Percentiles rank a stretch among this genome's conserved stretches.
Conservation (phyloP, 2,329 filamentous ascomycete genomes). For the Zasmidium angulare region DNA sequence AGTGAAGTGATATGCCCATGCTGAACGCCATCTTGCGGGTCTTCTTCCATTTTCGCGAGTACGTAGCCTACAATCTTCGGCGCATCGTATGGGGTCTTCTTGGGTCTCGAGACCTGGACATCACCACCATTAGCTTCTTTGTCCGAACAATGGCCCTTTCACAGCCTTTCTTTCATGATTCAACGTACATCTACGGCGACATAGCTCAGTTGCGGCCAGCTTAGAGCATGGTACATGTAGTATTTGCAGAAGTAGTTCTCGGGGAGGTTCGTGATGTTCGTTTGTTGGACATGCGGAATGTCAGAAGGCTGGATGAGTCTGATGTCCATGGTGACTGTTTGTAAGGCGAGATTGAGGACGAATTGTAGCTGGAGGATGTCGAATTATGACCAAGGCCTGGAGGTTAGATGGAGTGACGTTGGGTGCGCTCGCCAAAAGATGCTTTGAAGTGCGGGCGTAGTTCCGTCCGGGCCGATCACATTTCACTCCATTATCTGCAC, state of each 20-base stretch:
- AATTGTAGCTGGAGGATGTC: neutral
- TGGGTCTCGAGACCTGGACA: slow-evolving; percentile 66
- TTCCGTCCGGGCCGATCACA: neutral
- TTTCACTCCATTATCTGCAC: neutral
- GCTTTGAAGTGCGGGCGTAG: neutral
- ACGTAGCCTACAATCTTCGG: slow-evolving; percentile 99
- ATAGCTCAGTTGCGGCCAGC: slow-evolving; percentile 95
- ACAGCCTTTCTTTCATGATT: neutral
- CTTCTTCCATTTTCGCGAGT: slow-evolving; percentile 99
- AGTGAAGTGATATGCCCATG: slow-evolving; percentile 96
- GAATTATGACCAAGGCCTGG: neutral
- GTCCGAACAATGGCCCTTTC: neutral
- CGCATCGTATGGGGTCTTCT: slow-evolving; percentile 77
- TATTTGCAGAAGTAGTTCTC: slow-evolving; percentile 99
- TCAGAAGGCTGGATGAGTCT: slow-evolving; percentile 79
- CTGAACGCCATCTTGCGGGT: slow-evolving; percentile 82
- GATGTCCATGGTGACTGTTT: slow-evolving; percentile 70
- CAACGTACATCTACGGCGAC: slow-evolving; percentile 77
- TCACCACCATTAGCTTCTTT: neutral
- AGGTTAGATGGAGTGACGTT: neutral
- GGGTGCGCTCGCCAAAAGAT: neutral
- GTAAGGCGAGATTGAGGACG: too few species aligned
- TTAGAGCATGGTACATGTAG: slow-evolving; percentile 98
- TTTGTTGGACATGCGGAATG: slow-evolving; percentile 91
- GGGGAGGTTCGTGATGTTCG: slow-evolving; percentile 97